A percentile compares a stretch with the other conserved stretches of the same genome.
These are phyloP conservation scores for Galerina marginata DNA, from an alignment of 768 basidiomycete genomes.

Conservation along the genomic window DNA sequence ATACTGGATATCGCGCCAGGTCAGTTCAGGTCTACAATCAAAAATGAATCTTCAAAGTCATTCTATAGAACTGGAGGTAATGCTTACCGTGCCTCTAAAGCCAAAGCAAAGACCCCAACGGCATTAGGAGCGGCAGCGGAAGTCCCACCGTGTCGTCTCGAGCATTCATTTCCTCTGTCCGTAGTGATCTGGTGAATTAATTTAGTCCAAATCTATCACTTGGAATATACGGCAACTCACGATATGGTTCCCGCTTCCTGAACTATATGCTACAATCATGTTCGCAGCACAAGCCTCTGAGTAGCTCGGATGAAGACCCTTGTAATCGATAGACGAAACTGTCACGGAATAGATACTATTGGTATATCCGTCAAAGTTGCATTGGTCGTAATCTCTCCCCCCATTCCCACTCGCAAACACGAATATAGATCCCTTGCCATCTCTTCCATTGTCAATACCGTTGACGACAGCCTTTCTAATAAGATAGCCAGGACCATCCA, in stretches of 20 bases:
- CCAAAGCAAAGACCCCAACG: slow-evolving; percentile 90
- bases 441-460: slow-evolving; percentile 87
- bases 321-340: slow-evolving; percentile 89
- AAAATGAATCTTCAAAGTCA: not conserved
- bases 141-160: slow-evolving; percentile 87
- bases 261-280: slow-evolving; percentile 94
- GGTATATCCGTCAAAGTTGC: slow-evolving; percentile 99
- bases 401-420: slow-evolving; percentile 99
- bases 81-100: slow-evolving; percentile 78
- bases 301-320: slow-evolving; percentile 92
- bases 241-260: slow-evolving; percentile 91
- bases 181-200: slow-evolving; percentile 76
- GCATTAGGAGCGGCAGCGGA: slow-evolving; percentile 97
- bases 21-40: slow-evolving; percentile 81
- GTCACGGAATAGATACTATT: slow-evolving; percentile 97
- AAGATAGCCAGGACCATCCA: slow-evolving; percentile 91
- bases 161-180: slow-evolving; percentile 84
- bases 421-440: slow-evolving; percentile 88
- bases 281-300: slow-evolving; percentile 97
- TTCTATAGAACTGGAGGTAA: not conserved
- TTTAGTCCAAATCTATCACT: slow-evolving; percentile 3
- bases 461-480: slow-evolving; percentile 94
- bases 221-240: slow-evolving; percentile 51
- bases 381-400: slow-evolving; percentile 89
- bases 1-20: slow-evolving; percentile 96